Base-by-base conservation (phyloP, 106 monocot species). In the Amphibolis antarctica region DNA sequence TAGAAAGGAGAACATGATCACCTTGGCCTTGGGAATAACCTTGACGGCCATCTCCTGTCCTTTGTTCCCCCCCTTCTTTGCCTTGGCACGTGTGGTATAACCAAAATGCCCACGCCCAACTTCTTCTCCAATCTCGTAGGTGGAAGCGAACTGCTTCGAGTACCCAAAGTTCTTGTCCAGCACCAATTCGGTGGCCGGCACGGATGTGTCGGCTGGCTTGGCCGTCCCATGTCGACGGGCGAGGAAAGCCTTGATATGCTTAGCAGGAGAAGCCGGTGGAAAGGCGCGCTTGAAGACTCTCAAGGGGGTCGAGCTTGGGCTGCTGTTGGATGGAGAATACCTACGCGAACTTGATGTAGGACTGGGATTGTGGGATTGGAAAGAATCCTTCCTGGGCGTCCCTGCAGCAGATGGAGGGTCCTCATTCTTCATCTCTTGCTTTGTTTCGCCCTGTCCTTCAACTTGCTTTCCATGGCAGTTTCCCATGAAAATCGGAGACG, bases 11-110 rank as follows among this genome's bases (percentile, higher is more conserved):
- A 50, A 10, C 2, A 14, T 26, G 53, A 62, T 45, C 42, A 85
- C 92, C 92, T 92, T 86, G 18, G 84, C 44, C 64, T 92, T 92
- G n/a, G 84, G 81, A 28, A 92, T 87, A 56, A 92, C 92, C 69
- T 92, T 92, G 61, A 92, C 79, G 20, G 92, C 92, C 31, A 92
- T 82, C 52, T 92, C 77, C 61, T 80, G 75, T 12, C 87, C 84
- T 63, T 92, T 92, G 76, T 80, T 45, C 28, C 87, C 87, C 42
- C 92, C 92, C 47, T 87, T 92, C 76, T 78, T 87, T 1, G 27
- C 86, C 77, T 77, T 82, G 5, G 87, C 86, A 6, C 63, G 60
- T 44, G 83, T 74, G 30, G 92, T 92, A 70, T 84, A 92, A 17
- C 92, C 92, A 46, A 92, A 92, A 71, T 92, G 87, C 9, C 92